A percentile compares a stretch with the other conserved stretches of the same genome.
phyloP scores from a whole-genome alignment of 768 basidiomycete genomes.

The Lenzites betulinus region DNA sequence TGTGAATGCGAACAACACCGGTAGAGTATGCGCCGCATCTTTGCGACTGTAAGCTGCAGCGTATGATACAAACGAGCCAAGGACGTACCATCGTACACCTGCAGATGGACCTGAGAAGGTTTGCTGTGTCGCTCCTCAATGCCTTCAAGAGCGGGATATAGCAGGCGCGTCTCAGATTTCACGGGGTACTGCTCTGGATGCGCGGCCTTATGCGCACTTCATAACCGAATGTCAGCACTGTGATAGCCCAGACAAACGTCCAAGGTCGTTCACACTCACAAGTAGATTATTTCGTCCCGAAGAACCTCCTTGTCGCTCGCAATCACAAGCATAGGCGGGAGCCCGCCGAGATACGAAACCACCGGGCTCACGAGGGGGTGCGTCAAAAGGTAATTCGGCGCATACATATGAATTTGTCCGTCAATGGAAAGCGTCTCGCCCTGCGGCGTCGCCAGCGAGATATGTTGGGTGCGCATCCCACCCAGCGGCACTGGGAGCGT shows the following conservation, averaged over 20 bases:
- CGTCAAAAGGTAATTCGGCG: constrained; percentile 70
- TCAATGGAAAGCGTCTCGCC: constrained; percentile 58
- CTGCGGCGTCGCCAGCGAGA: constrained; percentile 45
- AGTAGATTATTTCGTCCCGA: constrained; percentile 88
- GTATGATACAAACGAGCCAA: background rate
- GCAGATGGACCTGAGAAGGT: constrained; percentile 87
- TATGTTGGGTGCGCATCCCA: constrained; percentile 42
- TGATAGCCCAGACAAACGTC: constrained; percentile 11
- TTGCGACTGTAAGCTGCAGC: background rate
- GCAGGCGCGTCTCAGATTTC: constrained; percentile 41
- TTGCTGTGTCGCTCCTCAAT: constrained; percentile 53
- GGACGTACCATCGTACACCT: constrained; percentile 82
- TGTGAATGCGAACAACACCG: constrained; percentile 73
- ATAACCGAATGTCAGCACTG: background rate
- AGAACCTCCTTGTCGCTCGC: constrained; percentile 90
- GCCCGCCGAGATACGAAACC: constrained; percentile 81
- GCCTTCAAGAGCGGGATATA: constrained; percentile 60
- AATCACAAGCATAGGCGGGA: constrained; percentile 85
- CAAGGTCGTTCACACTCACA: constrained; percentile 43
- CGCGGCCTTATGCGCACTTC: constrained; percentile 91
- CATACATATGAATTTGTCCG: constrained; percentile 84
- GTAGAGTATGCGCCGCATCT: constrained; percentile 76
- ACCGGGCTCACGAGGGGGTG: constrained; percentile 87
- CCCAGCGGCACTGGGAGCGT: constrained; percentile 42
- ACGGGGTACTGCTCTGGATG: constrained; percentile 70